Base-by-base conservation (phyloP, 2,329 filamentous ascomycete species). In the Beauveria bassiana region DNA sequence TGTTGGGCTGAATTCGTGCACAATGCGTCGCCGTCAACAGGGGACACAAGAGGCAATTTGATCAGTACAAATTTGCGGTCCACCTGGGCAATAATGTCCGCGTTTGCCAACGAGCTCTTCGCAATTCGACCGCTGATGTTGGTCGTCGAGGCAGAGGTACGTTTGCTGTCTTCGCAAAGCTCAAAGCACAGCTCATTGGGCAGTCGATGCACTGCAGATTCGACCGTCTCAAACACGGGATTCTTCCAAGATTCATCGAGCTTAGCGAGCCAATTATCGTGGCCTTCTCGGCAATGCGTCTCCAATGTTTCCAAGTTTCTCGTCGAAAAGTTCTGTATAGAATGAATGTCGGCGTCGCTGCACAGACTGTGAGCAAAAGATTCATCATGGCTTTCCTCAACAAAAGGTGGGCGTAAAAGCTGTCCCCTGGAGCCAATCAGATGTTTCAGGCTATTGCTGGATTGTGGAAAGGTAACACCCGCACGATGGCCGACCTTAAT, bases 61-160 rank as follows among this genome's bases (percentile, higher is more conserved):
- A 86, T 78, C 0, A 99, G 75, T 18, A 99, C 88, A 70, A 96
- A 99, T 71, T 99, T 99, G 16, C 78, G 80, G 71, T 98, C 93
- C 1, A 99, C 88, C 69, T 99, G 95, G 0, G 86, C 81, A 47
- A 99, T 81, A 0, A 96, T 78, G 54, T 82, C 75, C 0, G 90
- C 89, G 8, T 74, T 70, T 1, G 72, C 70, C 9, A 97, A 75
- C 0, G 80, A 81, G 5, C 76, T 68, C 65, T 86, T 90, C 1
- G 86, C 89, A 1, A 97, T 72, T 12, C 77, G 77, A 0, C 78
- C 75, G 34, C 73, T 66, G 3, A 76, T 61, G 8, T 42, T 69
- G 62, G 68, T 68, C 7, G 49, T 68, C 52, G 52, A 69, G 28
- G 75, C 71, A 43, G 74, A 71, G 18, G 20, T 26, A 6, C 20